A percentile compares a stretch with the other conserved stretches of the same genome.
phyloP scores from a whole-genome alignment of 169 alveolate genomes.

The Theileria equi region DNA sequence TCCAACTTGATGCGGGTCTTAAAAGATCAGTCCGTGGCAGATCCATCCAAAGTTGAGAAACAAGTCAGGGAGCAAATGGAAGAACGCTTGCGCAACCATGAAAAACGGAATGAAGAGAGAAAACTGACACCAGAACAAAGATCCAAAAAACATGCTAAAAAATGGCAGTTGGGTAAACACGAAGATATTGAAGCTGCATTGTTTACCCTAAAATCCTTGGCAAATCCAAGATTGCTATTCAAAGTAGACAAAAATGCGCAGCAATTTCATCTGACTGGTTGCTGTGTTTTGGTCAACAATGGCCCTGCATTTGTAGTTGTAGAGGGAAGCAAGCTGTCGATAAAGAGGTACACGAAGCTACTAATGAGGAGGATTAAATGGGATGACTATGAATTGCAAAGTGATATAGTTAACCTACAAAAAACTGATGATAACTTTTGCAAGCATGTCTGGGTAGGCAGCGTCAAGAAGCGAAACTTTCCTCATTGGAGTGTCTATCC shows the following conservation, averaged over 20 bases:
- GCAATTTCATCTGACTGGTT: constrained; percentile 87
- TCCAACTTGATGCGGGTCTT: constrained; percentile 83
- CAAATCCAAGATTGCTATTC: constrained; percentile 65
- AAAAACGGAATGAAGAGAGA: constrained; percentile 74
- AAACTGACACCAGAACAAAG: constrained; percentile 77
- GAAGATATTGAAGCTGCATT: constrained; percentile 70
- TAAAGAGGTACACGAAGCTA: constrained; percentile 57
- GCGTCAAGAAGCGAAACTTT: constrained; percentile 70
- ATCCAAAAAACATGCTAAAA: constrained; percentile 76
- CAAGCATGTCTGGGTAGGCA: constrained; percentile 77
- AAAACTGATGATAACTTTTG: constrained; percentile 59
- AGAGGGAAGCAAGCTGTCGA: constrained; percentile 62
- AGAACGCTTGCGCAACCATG: constrained; percentile 81
- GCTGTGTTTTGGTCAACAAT: constrained; percentile 75
- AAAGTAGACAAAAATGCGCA: constrained; percentile 85
- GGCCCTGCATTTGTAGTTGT: constrained; percentile 65
- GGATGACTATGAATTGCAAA: constrained; percentile 35
- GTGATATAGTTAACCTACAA: constrained; percentile 7
- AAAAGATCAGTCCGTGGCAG: constrained; percentile 79
- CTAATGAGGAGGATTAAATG: constrained; percentile 63
- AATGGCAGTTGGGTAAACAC: constrained; percentile 79
- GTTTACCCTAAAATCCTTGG: constrained; percentile 63
- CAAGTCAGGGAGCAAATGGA: constrained; percentile 83
- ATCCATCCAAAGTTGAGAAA: constrained; percentile 83
- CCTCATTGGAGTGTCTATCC: constrained; percentile 68